Base-by-base conservation (phyloP, 2,329 filamentous ascomycete species). In the Aspergillus unguis region DNA sequence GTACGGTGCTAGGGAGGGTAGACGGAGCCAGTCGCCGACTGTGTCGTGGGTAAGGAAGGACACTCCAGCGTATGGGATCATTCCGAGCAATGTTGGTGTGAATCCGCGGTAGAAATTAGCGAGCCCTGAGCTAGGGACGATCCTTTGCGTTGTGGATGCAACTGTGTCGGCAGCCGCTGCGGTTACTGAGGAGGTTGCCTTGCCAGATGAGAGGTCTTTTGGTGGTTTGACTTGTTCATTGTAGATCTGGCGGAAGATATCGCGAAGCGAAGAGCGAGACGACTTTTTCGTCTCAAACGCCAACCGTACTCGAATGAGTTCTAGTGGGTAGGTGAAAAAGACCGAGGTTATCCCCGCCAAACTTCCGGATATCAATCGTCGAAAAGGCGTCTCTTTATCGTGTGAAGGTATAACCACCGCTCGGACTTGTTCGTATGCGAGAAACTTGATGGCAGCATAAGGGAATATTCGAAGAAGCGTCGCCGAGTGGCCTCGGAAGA, bases 31-130 rank as follows among this genome's bases (percentile, higher is more conserved):
- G 70, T 99, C 94, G 55, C 90, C 89, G 37, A 87, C 84, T 4
- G 89, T 90, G 71, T 99, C 94, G 74, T 99, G 94, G 0, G 90
- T 95, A 37, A 99, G 81, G 74, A 99, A 99, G 1, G 91, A 96
- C 65, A 95, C 86, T 63, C 94, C 94, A 1, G 94, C 94, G 66
- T 99, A 99, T 0, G 94, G 94, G 1, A 99, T 77, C 92, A 99
- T 99, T 62, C 94, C 94, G 55, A 95, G 79, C 4, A 99, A 73
- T 0, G 94, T 97, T 0, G 92, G 89, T 0, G 85, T 84, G 71
- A 99, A 99, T 45, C 94, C 94, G 44, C 94, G 85, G 73, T 96
- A 99, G 71, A 99, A 99, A 71, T 99, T 99, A 51, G 84, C 73
- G 1, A 97, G 69, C 3, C 92, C 92, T 8, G 80, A 80, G 27